Base-by-base conservation (phyloP, 331 rosid species). In the Spiraea crenata region DNA sequence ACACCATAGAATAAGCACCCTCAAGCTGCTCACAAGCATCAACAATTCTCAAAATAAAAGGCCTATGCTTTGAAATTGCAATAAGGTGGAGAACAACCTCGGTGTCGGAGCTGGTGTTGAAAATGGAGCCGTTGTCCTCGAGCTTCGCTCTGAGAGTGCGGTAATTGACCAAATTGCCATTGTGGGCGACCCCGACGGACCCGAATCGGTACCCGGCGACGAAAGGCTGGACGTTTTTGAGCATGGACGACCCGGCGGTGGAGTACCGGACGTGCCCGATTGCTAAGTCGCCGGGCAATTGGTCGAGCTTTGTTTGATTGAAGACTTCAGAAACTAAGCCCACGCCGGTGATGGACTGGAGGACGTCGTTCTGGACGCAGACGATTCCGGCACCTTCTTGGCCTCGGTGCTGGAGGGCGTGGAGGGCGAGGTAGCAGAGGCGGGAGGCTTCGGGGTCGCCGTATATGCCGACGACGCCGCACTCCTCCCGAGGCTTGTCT, bases 301-400 rank as follows among this genome's bases (percentile, higher is more conserved):
- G 85, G 38, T 82, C 79, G 40, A 91, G 97, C 45, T 87, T 87
- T 2, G 95, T 40, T 54, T 86, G 76, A 44, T 57, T 77, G 52
- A 93, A 91, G 11, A 93, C 97, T 0, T 93, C 96, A 1, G 97
- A 77, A 46, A 93, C 99, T 0, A 91, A 88, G 4, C 99, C 99
- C 0, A 91, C 90, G 4, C 96, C 92, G 12, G 92, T 93, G 0
- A 86, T 11, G 6, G 90, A 80, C 14, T 85, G 92, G 31, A 91
- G 84, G 5, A 85, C 52, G 76, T 80, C 79, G 40, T 87, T 54
- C 11, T 83, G 35, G 4, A 85, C 95, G 5, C 97, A 20, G 5
- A 93, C 95, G 19, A 93, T 93, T 0, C 95, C 97, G 0, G 96
- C 96, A 2, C 99, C 97, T 77, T 93, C 99, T 45, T 93, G 99